Evolutionary conservation across 257 asterid species (phyloP).

Genomic region (Nicotiana noctiflora): DNA sequence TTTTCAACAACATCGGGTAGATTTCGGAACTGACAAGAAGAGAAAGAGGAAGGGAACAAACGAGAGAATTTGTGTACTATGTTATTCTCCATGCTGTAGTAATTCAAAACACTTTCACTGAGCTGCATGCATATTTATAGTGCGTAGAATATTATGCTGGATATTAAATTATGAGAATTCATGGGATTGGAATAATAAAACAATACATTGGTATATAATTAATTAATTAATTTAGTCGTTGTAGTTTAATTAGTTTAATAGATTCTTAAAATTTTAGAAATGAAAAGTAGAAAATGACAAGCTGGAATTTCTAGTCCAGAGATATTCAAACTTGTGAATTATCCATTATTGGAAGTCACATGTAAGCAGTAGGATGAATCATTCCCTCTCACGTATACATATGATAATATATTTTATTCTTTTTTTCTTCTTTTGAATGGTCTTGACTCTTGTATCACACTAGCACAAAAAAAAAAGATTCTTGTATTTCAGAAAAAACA

Average conservation of each 20-base stretch:
- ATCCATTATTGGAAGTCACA: not conserved
- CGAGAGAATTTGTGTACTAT: constrained; percentile 40
- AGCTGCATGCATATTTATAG: not conserved
- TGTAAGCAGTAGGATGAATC: not conserved
- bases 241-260: not conserved
- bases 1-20: constrained; percentile 40
- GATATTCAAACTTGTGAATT: not conserved
- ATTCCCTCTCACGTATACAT: not conserved
- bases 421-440: not conserved
- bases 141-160: not conserved
- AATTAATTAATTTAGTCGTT: not conserved
- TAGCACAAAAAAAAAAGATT: not conserved
- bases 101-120: not conserved
- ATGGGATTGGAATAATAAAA: not conserved
- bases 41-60: constrained; percentile 54
- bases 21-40: constrained; percentile 41
- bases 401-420: not conserved
- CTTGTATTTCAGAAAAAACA: not conserved
- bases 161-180: not conserved
- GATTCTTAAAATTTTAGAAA: not conserved
- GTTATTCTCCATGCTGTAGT: constrained; percentile 37
- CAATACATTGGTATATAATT: not conserved
- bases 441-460: not conserved
- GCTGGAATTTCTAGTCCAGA: not conserved
- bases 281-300: not conserved